Base-by-base conservation (phyloP, 495 filamentous ascomycete species). In the Cryomyces antarcticus region DNA sequence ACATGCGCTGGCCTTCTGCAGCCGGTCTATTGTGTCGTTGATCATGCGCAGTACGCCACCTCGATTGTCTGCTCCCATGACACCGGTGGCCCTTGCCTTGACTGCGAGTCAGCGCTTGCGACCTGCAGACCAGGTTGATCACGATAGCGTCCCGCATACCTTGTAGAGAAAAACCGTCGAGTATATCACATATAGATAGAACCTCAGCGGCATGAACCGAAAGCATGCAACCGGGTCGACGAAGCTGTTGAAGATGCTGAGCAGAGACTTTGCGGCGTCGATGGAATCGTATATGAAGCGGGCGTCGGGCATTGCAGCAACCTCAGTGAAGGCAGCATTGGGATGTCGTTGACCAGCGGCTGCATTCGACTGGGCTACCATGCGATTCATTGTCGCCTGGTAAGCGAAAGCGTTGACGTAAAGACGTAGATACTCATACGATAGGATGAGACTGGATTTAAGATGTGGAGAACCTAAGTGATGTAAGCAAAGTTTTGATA, bases 201-300 rank as follows among this genome's bases (percentile, higher is more conserved):
- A 76, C 5, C 70, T 54, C 5, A 72, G 64, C 1, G 72, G 71
- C 70, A 76, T 74, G 44, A 68, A 76, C 40, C 68, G 66, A 7
- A 74, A 59, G 46, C 70, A 67, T 28, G 66, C 65, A 46, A 69
- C 64, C 5, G 72, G 70, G 41, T 71, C 60, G 12, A 73, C 67
- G 39, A 60, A 61, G 40, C 65, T 63, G 43, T 72, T 71, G 31
- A 76, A 63, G 31, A 67, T 73, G 0, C 62, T 67, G 49, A 76
- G 55, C 17, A 74, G 65, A 5, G 67, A 67, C 43, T 73, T 73
- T 2, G 72, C 72, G n/a, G 71, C 72, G 49, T 73, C 71, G n/a
- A 76, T 55, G 2, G 70, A 69, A 49, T 76, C 72, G 48, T 71
- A 73, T 37, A 76, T 74, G 49, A 76, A 76, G 6, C 72, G 60